A percentile compares a stretch with the other conserved stretches of the same genome.
Evolutionary conservation across 2,329 filamentous ascomycete genomes (phyloP).

Genomic region (Cryphonectria japonica): DNA sequence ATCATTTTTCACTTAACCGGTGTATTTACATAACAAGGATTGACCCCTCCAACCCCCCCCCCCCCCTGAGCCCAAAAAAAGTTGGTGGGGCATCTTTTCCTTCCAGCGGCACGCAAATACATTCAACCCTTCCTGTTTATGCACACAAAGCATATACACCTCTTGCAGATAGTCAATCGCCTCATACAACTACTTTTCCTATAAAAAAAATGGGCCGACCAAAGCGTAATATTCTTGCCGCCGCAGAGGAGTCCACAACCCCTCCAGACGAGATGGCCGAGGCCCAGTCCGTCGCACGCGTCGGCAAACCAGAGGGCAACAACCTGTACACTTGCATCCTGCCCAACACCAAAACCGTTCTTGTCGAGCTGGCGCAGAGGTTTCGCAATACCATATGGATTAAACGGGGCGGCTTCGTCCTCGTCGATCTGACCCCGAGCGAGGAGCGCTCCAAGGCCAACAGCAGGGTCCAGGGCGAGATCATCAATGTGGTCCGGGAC

Average conservation of each 20-base stretch:
- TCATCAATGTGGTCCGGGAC: constrained; percentile 89
- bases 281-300: constrained; percentile 73
- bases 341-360: constrained; percentile 65
- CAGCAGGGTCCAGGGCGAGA: constrained; percentile 84
- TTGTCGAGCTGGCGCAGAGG: constrained; percentile 80
- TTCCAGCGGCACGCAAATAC: background rate
- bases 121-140: background rate
- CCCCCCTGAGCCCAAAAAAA: background rate
- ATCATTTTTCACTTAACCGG: background rate
- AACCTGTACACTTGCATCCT: constrained; percentile 82
- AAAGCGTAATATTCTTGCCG: constrained; percentile 77
- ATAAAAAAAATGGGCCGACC: constrained; percentile 65
- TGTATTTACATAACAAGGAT: background rate
- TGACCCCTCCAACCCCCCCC: background rate
- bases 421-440: constrained; percentile 71
- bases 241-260: constrained; percentile 70
- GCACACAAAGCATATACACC: background rate
- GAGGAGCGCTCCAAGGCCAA: constrained; percentile 61
- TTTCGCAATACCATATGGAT: constrained; percentile 96
- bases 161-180: background rate
- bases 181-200: background rate
- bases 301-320: constrained; percentile 84
- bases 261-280: constrained; percentile 62
- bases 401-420: constrained; percentile 82
- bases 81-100: background rate